A percentile compares a stretch with the other conserved stretches of the same genome.
Conservation (phyloP, 257 asterid species). For the Nicotiana obtusifolia region DNA sequence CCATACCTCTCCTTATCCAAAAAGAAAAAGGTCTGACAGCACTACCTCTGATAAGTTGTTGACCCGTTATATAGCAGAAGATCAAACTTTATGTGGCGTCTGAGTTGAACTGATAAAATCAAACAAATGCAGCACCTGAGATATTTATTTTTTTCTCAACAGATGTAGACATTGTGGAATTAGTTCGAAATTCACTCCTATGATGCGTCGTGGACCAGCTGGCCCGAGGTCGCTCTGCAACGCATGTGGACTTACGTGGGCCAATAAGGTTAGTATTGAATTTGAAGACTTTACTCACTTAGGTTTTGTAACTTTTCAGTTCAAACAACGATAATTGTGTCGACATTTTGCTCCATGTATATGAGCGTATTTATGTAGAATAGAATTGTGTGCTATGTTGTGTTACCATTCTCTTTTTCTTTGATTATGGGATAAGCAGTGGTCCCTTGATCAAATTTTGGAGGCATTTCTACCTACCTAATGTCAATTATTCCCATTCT, state of each 20-base stretch:
- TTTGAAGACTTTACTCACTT: not conserved
- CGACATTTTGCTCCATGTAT: not conserved
- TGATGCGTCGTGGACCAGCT: conserved; percentile 87
- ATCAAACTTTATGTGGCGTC: not conserved
- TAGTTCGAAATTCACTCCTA: conserved; percentile 62
- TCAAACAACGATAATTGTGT: not conserved
- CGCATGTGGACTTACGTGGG: conserved; percentile 92
- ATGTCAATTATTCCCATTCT: too few species aligned
- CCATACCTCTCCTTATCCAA: too few species aligned
- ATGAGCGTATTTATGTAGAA: not conserved
- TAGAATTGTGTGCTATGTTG: not conserved
- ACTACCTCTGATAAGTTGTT: not conserved
- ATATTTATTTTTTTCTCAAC: conserved; percentile 3
- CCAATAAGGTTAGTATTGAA: conserved; percentile 51
- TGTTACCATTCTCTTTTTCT: not conserved
- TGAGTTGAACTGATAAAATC: not conserved
- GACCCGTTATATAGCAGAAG: not conserved
- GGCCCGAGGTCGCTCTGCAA: conserved; percentile 89
- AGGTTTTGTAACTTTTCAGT: not conserved
- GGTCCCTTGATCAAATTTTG: not conserved
- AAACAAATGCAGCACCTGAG: not conserved
- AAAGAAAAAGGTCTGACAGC: not conserved
- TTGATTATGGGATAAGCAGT: not conserved
- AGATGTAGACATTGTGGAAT: conserved; percentile 81
- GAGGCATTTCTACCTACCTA: not conserved